Evolutionary conservation across 495 filamentous ascomycete species (phyloP).

Genomic region (Hypoxylon lienhwacheense): DNA sequence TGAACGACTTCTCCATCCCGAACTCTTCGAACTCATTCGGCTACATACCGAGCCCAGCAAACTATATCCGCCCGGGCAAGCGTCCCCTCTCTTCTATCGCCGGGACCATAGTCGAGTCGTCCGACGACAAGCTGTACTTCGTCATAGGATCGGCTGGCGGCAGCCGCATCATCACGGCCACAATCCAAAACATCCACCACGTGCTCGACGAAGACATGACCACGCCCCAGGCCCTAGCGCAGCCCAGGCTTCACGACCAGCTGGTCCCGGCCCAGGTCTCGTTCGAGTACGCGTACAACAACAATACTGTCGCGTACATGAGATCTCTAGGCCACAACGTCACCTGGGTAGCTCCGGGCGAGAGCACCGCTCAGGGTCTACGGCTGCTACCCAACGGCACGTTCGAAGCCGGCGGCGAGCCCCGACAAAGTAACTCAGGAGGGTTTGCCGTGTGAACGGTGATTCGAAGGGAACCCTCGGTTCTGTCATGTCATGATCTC

Average conservation of each 20-base stretch:
- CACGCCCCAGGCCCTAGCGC: slow-evolving; percentile 61
- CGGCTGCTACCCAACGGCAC: slow-evolving; percentile 69
- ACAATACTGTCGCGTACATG: slow-evolving; percentile 67
- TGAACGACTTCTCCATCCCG: slow-evolving; percentile 91
- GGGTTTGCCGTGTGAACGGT: slow-evolving; percentile 63
- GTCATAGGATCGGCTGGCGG: slow-evolving; percentile 80
- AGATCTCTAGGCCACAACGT: slow-evolving; percentile 68
- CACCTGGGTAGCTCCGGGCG: slow-evolving; percentile 64
- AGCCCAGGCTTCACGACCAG: slow-evolving; percentile 81
- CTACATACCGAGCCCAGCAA: slow-evolving; percentile 74
- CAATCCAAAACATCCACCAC: slow-evolving; percentile 73
- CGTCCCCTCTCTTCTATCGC: slow-evolving; percentile 79
- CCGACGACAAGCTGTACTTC: slow-evolving; percentile 68
- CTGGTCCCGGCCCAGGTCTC: slow-evolving; percentile 66
- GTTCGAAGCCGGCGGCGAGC: slow-evolving; percentile 62
- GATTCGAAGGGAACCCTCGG: not conserved
- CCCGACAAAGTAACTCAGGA: slow-evolving; percentile 71
- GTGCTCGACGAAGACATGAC: slow-evolving; percentile 66
- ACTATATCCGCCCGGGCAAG: slow-evolving; percentile 81
- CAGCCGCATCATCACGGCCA: slow-evolving; percentile 84
- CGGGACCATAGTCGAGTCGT: slow-evolving; percentile 70
- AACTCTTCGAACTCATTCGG: slow-evolving; percentile 75
- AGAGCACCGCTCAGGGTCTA: slow-evolving; percentile 73
- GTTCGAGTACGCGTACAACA: slow-evolving; percentile 74
- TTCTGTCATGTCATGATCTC: too few relatives aligned